Evolutionary conservation across 768 basidiomycete species (phyloP), one percentile per base, ranked within the genome.

Genomic region (Mycena rebaudengoi): DNA sequence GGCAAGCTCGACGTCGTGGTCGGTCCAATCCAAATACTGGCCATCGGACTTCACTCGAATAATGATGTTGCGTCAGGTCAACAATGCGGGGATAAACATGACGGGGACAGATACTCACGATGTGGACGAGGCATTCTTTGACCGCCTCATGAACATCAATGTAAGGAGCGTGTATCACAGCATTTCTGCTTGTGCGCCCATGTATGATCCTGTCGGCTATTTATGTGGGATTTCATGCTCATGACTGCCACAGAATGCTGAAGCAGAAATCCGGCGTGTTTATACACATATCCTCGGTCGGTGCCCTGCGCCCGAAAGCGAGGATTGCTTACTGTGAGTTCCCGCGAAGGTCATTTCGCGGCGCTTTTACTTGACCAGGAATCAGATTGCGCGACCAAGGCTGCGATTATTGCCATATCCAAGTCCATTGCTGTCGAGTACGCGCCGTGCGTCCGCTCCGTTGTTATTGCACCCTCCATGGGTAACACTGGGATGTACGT

Each of bases 401-500:
- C 59, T 32, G 59, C 59, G 8, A 52, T 59, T 23, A 51, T 52
- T 21, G 59, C 59, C 21, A 60, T 60, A 18, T 60, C 49, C 14
- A 60, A 60, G 23, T 60, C 58, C 35, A 60, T 60, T 23, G 48
- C 58, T 7, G 51, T 60, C 37, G 58, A 60, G 23, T 60, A 60
- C 49, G 59, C 49, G 12, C 59, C 59, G 4, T 25, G 44, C 26
- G 41, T 60, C 5, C 59, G 59, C 11, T 60, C 59, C 10, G 59
- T 60, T 11, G 49, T 60, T 6, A 60, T 60, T 20, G 59, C 59
- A 30, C 59, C 59, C 21, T 60, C 59, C 11, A 60, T 60, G 59
- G 59, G 59, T 30, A 60, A 60, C 40, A 60, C 59, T n/a, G 59
- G 59, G 11, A 60, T 60, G 58, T 60, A 26, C 13, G 48, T 50